Base-by-base conservation (phyloP, 306 rosid genomes). In the Vigna hirtella region DNA sequence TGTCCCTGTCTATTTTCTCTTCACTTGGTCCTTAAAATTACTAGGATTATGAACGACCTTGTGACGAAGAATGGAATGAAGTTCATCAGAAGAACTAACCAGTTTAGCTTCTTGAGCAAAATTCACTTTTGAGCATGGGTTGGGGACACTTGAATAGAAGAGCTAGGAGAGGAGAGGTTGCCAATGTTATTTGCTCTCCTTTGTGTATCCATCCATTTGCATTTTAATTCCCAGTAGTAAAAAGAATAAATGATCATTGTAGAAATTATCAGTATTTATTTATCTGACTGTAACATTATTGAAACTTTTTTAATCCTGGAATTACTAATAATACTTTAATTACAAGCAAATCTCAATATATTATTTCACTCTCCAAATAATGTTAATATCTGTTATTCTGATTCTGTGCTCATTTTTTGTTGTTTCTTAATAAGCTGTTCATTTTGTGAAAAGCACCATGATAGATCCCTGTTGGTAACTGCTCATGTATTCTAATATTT, bases 21-120 rank as follows among this genome's bases (percentile, higher is more conserved):
- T 24, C 61, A 51, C 45, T 34, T 45, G 70, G 65, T 72, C 45
- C 56, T 75, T 78, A 57, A 66, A 73, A 1, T 55, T 55, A 76
- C 66, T 76, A 76, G 49, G 17, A 69, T 68, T 74, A 30, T 70
- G 17, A 68, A 48, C 58, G 66, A 65, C 42, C 70, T 18, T 69
- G 15, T 67, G 76, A 56, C 55, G 51, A 75, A 56, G 76, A 69
- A 14, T 67, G 72, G 61, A 82, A 79, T 17, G 40, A 72, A 82
- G 13, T 75, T 52, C 52, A 20, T 50, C 66, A 43, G 9, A 58
- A 70, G 32, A 49, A 34, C 10, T 17, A 32, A 16, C 42, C 11
- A 59, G 17, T 70, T 57, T 78, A 75, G 74, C 77, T 65, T 75
- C 76, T 65, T 51, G 52, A 40, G 64, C 18, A 79, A 55, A 76